These are phyloP conservation scores for Pyrrhoderma lamaoense DNA, from an alignment of 1,284 basidiomycete genomes.

Conservation along the genomic window DNA sequence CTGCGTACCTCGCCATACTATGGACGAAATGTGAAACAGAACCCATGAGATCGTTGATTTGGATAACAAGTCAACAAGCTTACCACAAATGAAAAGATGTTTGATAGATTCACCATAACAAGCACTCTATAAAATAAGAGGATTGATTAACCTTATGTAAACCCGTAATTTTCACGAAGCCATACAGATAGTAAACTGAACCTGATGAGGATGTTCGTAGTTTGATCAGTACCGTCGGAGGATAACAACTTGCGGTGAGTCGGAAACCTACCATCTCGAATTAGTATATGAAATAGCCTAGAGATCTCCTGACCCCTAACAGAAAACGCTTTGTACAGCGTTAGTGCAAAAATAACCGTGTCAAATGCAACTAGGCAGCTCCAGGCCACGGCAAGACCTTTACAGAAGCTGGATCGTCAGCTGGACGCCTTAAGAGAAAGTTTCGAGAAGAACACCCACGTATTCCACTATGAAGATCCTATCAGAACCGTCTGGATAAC, in stretches of 20 bases:
- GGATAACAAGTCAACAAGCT: neutral
- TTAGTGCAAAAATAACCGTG: slow-evolving; percentile 33
- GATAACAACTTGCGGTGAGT: no score
- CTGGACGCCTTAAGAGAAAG: no score
- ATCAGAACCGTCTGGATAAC: neutral
- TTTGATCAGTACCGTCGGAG: no score
- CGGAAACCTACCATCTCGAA: slow-evolving; percentile 10
- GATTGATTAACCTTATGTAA: neutral
- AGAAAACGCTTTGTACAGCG: slow-evolving; percentile 34
- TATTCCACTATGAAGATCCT: no score
- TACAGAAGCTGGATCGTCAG: neutral
- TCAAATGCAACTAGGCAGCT: slow-evolving; percentile 35
- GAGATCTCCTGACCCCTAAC: slow-evolving; percentile 12
- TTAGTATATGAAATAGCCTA: slow-evolving; percentile 12
- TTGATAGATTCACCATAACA: neutral
- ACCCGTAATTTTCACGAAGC: neutral
- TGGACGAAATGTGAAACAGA: neutral
- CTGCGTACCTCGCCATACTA: slow-evolving; percentile 9
- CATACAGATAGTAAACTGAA: slow-evolving; percentile 17
- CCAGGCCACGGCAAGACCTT: slow-evolving; percentile 32
- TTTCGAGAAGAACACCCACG: no score
- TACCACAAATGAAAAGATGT: neutral
- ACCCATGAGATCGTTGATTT: no score
- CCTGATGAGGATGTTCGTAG: neutral
- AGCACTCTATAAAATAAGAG: neutral